Base-by-base conservation (phyloP, 2,329 filamentous ascomycete species). In the Fusarium sarcochroum region DNA sequence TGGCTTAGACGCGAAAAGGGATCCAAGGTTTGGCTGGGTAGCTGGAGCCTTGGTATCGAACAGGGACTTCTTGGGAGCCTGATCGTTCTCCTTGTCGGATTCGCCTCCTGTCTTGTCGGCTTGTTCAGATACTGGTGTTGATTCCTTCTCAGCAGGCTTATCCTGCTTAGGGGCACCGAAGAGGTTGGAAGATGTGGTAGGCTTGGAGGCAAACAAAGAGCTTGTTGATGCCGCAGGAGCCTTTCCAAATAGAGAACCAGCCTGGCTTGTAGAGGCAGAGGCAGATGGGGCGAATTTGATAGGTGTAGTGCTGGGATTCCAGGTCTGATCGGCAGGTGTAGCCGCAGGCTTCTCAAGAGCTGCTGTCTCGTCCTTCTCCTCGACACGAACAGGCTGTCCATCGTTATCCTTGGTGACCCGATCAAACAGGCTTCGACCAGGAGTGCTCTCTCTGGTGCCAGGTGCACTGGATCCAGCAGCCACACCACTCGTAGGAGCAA, bases 401-500 rank as follows among this genome's bases (percentile, higher is more conserved):
- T 86, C 81, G 18, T 74, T 78, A 46, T 80, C 83, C 74, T 82
- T 85, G 7, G 81, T 84, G 9, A 89, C 81, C 34, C 87, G 84
- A 38, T 88, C 86, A 67, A 88, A 88, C 15, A 89, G 73, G 73
- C 86, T 88, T 45, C 81, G 80, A 20, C 80, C 82, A 21, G 84
- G 79, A 4, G 80, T 82, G 59, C 79, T 81, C 41, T 84, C 83
- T 6, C 82, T 80, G 3, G 80, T 83, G 7, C 80, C 82, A 10
- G 82, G 80, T 4, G 75, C 76, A 65, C 77, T 81, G 3, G 81
- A 81, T 7, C 52, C 68, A 23, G 58, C 71, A n/a, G 69, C 64
- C 41, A 71, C 58, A 17, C 70, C 72, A 25, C 66, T 69, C 7
- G 71, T 63, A 18, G 72, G 68, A 13, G 75, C 74, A 21, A 80